Conservation (phyloP, 371 early-diverging fungal genomes). For the Choanephora cucurbitarum region DNA sequence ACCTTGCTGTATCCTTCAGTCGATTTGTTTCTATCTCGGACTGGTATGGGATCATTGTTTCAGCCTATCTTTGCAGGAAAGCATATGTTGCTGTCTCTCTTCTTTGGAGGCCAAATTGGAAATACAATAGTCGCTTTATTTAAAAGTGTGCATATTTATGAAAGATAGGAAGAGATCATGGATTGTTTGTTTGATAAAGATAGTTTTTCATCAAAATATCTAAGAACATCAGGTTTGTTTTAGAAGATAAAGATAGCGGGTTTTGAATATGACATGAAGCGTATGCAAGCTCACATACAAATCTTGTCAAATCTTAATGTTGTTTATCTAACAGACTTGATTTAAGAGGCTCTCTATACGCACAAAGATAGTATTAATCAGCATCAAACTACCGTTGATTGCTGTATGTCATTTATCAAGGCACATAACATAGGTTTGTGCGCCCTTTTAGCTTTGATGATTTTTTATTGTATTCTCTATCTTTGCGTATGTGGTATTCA, state of each 20-base stretch:
- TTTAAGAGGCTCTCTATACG: constrained; percentile 24
- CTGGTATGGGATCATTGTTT: constrained; percentile 39
- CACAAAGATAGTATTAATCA: constrained; percentile 13
- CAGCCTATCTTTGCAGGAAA: constrained; percentile 37
- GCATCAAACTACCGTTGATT: constrained; percentile 13
- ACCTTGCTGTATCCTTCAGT: constrained; percentile 35
- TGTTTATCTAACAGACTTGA: constrained; percentile 22
- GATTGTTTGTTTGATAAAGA: not conserved
- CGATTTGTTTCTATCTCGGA: constrained; percentile 34
- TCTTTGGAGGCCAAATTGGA: constrained; percentile 39
- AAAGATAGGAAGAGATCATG: constrained; percentile 9
- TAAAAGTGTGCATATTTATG: too few species aligned
- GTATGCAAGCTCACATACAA: constrained; percentile 19
- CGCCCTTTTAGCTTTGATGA: too few species aligned
- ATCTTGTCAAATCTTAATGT: constrained; percentile 18
- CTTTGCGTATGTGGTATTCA: too few species aligned
- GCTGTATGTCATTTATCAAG: too few species aligned
- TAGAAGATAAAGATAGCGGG: not conserved
- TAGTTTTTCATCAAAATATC: not conserved
- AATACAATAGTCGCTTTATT: too few species aligned
- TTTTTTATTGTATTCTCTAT: too few species aligned
- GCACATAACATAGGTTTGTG: too few species aligned
- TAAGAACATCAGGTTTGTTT: not conserved
- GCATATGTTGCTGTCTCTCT: constrained; percentile 34
- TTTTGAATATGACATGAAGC: constrained; percentile 8